Evolutionary conservation across 2,329 filamentous ascomycete genomes (phyloP).

Genomic region (Colletotrichum sp.): DNA sequence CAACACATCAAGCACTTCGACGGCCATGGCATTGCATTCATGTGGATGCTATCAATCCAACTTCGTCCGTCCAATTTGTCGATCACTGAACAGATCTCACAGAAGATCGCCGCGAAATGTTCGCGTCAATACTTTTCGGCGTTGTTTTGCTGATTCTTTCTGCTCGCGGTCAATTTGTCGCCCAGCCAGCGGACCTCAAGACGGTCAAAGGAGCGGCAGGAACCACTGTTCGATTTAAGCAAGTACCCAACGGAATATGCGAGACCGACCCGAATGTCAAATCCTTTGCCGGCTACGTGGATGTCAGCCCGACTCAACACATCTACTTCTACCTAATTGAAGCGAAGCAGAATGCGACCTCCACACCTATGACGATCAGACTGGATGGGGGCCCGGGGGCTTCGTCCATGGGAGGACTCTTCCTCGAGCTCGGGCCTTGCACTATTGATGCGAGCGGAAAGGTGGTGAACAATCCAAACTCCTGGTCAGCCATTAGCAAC

Average conservation of each 20-base stretch:
- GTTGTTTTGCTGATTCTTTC: background rate
- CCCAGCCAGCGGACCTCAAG: background rate
- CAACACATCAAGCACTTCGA: too few relatives aligned
- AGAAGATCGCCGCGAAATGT: background rate
- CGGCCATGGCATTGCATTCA: background rate
- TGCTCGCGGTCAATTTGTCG: background rate
- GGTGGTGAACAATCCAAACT: conserved; percentile 2
- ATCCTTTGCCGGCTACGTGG: conserved; percentile 10
- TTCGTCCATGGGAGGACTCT: conserved; percentile 6
- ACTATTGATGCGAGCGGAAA: background rate
- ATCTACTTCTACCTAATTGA: conserved; percentile 11
- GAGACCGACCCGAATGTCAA: background rate
- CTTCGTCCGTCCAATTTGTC: background rate
- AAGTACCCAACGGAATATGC: conserved; percentile 6
- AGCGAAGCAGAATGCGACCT: background rate
- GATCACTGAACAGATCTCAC: background rate
- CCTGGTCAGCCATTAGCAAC: conserved; percentile 7
- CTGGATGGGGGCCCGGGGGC: conserved; percentile 5
- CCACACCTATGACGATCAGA: conserved; percentile 2
- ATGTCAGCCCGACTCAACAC: background rate
- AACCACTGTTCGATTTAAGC: background rate
- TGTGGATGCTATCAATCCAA: background rate
- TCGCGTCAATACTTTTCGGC: background rate
- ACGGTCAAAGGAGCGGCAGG: background rate
- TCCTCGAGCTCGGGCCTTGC: conserved; percentile 5